Percentiles rank a stretch among this genome's conserved stretches.
phyloP scores from a whole-genome alignment of 805 yeast genomes.

The Monosporozyma solicola region DNA sequence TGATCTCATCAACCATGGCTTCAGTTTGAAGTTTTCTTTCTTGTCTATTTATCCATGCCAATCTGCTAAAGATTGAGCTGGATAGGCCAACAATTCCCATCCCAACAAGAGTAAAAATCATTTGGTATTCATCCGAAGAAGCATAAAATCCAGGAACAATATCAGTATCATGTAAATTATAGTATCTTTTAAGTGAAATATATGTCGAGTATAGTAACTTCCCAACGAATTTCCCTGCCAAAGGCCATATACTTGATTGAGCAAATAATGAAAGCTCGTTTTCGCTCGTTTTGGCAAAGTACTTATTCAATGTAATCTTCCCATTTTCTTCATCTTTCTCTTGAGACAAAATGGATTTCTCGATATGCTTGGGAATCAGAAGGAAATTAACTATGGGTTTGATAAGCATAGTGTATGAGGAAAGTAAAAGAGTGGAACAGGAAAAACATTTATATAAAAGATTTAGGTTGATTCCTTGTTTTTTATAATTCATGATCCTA shows the following conservation, averaged over 20 bases:
- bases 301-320: neutral
- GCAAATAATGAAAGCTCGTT: neutral
- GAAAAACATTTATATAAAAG: constrained; percentile 2
- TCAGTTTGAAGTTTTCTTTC: neutral
- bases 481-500: constrained; percentile 8
- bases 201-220: neutral
- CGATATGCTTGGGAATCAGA: neutral
- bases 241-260: constrained; percentile 14
- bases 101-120: constrained; percentile 22
- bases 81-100: constrained; percentile 15
- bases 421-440: neutral
- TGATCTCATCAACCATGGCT: neutral
- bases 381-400: neutral
- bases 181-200: constrained; percentile 7
- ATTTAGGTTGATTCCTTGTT: constrained; percentile 1
- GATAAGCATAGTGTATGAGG: neutral
- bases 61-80: constrained; percentile 10
- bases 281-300: neutral
- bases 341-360: neutral
- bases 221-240: constrained; percentile 11
- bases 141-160: constrained; percentile 1
- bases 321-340: neutral
- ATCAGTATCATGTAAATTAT: constrained; percentile 1
- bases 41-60: neutral
- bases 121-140: constrained; percentile 16